Evolutionary conservation across 805 yeast genomes (phyloP).

Genomic region (Zygoascus ofunaensis): DNA sequence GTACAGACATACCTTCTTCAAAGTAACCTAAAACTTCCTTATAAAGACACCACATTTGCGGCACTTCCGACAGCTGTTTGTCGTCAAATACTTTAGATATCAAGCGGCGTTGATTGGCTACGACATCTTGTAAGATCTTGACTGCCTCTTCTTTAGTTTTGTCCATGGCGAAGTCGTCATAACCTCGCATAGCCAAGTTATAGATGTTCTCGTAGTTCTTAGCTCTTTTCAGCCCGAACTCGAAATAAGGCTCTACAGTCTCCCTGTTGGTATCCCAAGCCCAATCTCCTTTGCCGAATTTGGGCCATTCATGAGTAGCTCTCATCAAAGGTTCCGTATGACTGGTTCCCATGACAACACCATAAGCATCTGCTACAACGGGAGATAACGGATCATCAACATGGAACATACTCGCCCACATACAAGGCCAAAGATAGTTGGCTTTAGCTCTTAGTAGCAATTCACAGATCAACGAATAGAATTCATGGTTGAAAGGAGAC

Average conservation of each 20-base stretch:
- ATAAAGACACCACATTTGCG: slow-evolving; percentile 18
- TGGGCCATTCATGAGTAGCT: slow-evolving; percentile 14
- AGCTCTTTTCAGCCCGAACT: slow-evolving; percentile 11
- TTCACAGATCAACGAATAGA: slow-evolving; percentile 12
- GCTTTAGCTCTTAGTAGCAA: slow-evolving; percentile 10
- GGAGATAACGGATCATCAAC: slow-evolving; percentile 11
- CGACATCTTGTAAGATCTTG: slow-evolving; percentile 6
- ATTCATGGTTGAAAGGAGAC: slow-evolving; percentile 7
- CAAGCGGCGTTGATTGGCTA: slow-evolving; percentile 9
- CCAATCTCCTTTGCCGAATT: slow-evolving; percentile 14
- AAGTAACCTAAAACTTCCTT: slow-evolving; percentile 14
- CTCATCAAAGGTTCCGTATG: slow-evolving; percentile 16
- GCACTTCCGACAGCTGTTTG: slow-evolving; percentile 5
- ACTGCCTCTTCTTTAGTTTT: slow-evolving; percentile 11
- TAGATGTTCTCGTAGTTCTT: slow-evolving; percentile 12
- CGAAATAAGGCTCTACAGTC: slow-evolving; percentile 8
- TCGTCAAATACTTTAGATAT: slow-evolving; percentile 1
- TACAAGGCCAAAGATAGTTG: slow-evolving; percentile 15
- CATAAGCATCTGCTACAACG: slow-evolving; percentile 14
- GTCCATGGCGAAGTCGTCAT: slow-evolving; percentile 14
- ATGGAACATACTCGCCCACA: slow-evolving; percentile 15
- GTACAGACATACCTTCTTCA: slow-evolving; percentile 14
- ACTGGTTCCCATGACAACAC: slow-evolving; percentile 14
- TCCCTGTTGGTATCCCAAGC: slow-evolving; percentile 11
- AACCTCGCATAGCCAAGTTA: slow-evolving; percentile 14